Evolutionary conservation across 352 stramenopile genomes (phyloP).

Genomic region (Blastocystis sp.): DNA sequence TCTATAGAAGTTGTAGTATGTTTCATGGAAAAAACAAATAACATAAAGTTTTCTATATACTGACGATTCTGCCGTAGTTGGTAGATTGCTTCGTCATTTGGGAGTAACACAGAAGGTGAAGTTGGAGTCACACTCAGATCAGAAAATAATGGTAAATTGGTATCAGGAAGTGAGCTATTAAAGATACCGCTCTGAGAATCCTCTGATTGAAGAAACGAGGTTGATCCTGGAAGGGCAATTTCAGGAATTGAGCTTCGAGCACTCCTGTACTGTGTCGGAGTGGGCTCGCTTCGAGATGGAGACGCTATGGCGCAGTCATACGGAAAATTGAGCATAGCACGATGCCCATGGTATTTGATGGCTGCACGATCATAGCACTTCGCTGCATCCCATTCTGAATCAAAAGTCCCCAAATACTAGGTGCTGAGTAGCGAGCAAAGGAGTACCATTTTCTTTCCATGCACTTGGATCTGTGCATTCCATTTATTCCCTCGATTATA

Average conservation of each 20-base stretch:
- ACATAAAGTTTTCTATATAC: neutral
- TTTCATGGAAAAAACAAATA: neutral
- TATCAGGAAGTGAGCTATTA: neutral
- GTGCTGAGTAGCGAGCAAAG: neutral
- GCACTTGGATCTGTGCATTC: constrained; percentile 43
- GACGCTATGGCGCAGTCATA: neutral
- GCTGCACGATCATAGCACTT: constrained; percentile 23
- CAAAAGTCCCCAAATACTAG: constrained; percentile 50
- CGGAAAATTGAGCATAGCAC: constrained; percentile 21
- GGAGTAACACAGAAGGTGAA: neutral
- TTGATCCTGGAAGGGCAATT: neutral
- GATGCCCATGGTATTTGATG: neutral
- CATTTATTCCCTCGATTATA: constrained; percentile 41
- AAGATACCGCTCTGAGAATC: neutral
- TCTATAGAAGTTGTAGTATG: neutral
- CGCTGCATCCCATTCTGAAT: constrained; percentile 40
- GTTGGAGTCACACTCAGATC: neutral
- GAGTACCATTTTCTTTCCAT: neutral
- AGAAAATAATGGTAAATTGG: neutral
- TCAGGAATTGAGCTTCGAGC: neutral
- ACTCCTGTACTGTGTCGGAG: neutral
- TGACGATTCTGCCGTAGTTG: neutral
- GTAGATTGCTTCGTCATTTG: neutral
- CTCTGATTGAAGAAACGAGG: neutral
- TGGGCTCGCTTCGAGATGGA: neutral